Evolutionary conservation across 305 asterid genomes (phyloP), one percentile per base, ranked within the genome.

Genomic region (Fraxinus dipetala): DNA sequence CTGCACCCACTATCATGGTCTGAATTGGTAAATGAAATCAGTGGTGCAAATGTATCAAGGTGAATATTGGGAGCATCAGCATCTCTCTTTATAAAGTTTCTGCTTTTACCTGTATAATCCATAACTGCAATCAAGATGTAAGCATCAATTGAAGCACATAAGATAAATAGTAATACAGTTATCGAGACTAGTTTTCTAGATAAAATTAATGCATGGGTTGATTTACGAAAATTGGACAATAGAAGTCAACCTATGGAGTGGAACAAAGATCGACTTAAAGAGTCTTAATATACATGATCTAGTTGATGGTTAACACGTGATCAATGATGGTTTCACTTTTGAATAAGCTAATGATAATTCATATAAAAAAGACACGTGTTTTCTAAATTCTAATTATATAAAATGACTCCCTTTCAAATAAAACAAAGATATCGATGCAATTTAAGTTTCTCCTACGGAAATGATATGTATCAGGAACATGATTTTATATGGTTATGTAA

Each of bases 21-120:
- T 48, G 86, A 40, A 80, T 83, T 82, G 28, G 28, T 38, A 10
- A 65, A 69, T 75, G 75, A 83, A 80, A 35, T 70, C 80, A 31
- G 20, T 1, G 86, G 84, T 77, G 82, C 54, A 77, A 81, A 83
- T 34, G 80, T 16, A 79, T 78, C 91, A 10, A 36, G 78, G 18
- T 76, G 79, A 72, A 73, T 74, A 32, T 77, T 73, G 31, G 76
- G 30, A 83, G 80, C 85, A 72, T 75, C 45, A 5, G 82, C 75
- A 40, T 72, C 83, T 81, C 77, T 83, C 79, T 85, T 86, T 48
- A 79, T 38, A 82, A 75, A 76, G 38, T 78, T 75, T 51, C 72
- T 79, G 74, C 67, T 77, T 81, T 75, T 85, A 80, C 73, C 84
- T 80, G 82, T 90, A 85, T 56, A 2, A 72, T 85, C 91, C 95